phyloP scores from a whole-genome alignment of 352 stramenopile species.

The Globisporangium spinosum region DNA sequence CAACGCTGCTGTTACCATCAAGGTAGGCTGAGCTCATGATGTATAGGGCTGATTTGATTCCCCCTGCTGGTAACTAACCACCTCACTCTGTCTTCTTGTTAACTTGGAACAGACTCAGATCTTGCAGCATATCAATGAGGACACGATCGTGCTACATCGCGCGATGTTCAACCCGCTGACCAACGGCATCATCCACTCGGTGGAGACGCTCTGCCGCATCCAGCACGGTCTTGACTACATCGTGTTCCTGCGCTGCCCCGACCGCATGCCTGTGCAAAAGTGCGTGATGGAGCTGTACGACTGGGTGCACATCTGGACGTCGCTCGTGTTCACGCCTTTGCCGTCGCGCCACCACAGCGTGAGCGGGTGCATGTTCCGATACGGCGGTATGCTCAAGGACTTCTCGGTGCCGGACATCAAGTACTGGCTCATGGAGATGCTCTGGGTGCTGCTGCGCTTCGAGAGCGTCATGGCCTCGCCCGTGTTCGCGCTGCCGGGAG shows the following conservation, averaged over 20 bases:
- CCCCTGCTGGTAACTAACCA: background rate
- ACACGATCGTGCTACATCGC: slow-evolving; percentile 35
- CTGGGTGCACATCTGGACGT: slow-evolving; percentile 32
- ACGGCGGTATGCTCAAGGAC: slow-evolving; percentile 26
- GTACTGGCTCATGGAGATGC: slow-evolving; percentile 45
- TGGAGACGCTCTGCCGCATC: slow-evolving; percentile 33
- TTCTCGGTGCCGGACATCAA: slow-evolving; percentile 23
- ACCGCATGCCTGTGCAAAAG: slow-evolving; percentile 21
- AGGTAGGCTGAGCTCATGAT: slow-evolving; percentile 14
- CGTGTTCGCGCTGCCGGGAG: slow-evolving; percentile 21
- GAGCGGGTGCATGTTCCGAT: slow-evolving; percentile 29
- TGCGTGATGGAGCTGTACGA: slow-evolving; percentile 20
- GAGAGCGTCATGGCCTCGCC: slow-evolving; percentile 35
- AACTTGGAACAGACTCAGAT: slow-evolving; percentile 20
- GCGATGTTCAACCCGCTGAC: slow-evolving; percentile 38
- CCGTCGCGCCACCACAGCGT: background rate
- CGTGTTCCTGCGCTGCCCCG: slow-evolving; percentile 31
- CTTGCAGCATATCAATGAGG: slow-evolving; percentile 34
- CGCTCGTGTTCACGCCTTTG: slow-evolving; percentile 28
- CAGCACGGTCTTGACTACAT: slow-evolving; percentile 24
- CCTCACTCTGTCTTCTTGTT: background rate
- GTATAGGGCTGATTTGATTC: background rate
- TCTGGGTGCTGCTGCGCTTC: slow-evolving; percentile 42
- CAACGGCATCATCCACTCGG: slow-evolving; percentile 25
- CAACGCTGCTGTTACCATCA: slow-evolving; percentile 24